A percentile compares a stretch with the other conserved stretches of the same genome.
Conservation (phyloP, 2,329 filamentous ascomycete genomes). For the Botryotinia globosa region DNA sequence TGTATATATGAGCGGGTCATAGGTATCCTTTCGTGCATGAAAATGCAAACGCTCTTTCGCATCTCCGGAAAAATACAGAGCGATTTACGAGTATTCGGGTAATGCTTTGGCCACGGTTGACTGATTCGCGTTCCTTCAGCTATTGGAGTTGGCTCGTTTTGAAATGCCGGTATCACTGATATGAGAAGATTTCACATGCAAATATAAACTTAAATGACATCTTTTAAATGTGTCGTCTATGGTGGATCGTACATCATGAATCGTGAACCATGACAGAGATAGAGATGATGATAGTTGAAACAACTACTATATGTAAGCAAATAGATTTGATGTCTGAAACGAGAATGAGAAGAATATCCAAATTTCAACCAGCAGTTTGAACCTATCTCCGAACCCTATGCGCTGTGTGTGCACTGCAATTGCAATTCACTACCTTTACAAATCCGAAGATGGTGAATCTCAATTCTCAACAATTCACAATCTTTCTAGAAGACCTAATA, state of each 20-base stretch:
- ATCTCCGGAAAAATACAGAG: background rate
- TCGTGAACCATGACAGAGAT: background rate
- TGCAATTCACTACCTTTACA: background rate
- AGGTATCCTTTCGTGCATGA: constrained; percentile 13
- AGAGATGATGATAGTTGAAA: constrained; percentile 2
- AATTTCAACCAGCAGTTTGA: background rate
- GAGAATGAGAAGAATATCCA: background rate
- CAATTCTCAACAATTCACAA: background rate
- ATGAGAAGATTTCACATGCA: constrained; percentile 1
- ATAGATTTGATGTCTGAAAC: background rate
- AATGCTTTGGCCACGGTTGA: background rate
- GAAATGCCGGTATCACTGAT: background rate
- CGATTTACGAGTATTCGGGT: background rate
- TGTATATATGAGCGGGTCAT: background rate
- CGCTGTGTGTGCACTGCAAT: too few relatives aligned
- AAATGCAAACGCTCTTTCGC: background rate
- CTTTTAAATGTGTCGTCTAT: background rate
- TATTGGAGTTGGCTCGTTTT: background rate
- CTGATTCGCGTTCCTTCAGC: background rate
- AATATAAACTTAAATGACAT: background rate
- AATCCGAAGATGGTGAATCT: background rate
- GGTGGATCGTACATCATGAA: background rate
- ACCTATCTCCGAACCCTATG: background rate
- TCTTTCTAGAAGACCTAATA: background rate
- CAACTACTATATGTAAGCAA: background rate